Conservation (phyloP, 495 filamentous ascomycete species). For the Annulohypoxylon maeteangense region DNA sequence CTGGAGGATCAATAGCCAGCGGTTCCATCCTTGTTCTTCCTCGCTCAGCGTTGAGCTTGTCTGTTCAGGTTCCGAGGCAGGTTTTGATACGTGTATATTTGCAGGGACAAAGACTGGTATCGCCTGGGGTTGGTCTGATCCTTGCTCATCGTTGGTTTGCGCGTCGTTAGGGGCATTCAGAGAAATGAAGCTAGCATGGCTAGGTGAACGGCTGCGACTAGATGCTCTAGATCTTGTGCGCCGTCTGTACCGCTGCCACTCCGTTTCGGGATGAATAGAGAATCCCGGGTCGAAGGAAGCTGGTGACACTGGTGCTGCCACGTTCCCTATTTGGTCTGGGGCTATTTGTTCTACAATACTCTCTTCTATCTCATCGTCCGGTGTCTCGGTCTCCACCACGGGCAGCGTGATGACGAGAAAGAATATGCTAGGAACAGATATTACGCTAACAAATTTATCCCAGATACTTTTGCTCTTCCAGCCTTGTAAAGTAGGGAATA, state of each 20-base stretch:
- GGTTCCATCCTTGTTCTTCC: constrained; percentile 74
- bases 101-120: constrained; percentile 8
- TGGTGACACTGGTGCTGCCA: constrained; percentile 49
- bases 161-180: constrained; percentile 8
- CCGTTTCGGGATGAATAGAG: constrained; percentile 52
- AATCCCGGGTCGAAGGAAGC: constrained; percentile 44
- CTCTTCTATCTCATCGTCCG: constrained; percentile 63
- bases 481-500: constrained; percentile 87
- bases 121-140: constrained; percentile 16
- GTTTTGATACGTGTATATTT: constrained; percentile 37
- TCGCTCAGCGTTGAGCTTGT: constrained; percentile 36
- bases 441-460: constrained; percentile 79
- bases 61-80: constrained; percentile 39
- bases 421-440: constrained; percentile 90
- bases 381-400: constrained; percentile 74
- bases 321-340: constrained; percentile 42
- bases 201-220: constrained; percentile 45
- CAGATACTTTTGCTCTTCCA: constrained; percentile 81
- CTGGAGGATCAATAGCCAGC: constrained; percentile 88
- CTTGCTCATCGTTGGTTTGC: neutral
- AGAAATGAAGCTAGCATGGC: constrained; percentile 17
- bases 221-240: constrained; percentile 52
- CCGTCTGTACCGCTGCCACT: constrained; percentile 65
- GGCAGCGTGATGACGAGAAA: constrained; percentile 92
- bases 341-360: constrained; percentile 47